A percentile compares a stretch with the other conserved stretches of the same genome.
Evolutionary conservation across 352 stramenopile genomes (phyloP).

Genomic region (Chrysophaeum taylorii): DNA sequence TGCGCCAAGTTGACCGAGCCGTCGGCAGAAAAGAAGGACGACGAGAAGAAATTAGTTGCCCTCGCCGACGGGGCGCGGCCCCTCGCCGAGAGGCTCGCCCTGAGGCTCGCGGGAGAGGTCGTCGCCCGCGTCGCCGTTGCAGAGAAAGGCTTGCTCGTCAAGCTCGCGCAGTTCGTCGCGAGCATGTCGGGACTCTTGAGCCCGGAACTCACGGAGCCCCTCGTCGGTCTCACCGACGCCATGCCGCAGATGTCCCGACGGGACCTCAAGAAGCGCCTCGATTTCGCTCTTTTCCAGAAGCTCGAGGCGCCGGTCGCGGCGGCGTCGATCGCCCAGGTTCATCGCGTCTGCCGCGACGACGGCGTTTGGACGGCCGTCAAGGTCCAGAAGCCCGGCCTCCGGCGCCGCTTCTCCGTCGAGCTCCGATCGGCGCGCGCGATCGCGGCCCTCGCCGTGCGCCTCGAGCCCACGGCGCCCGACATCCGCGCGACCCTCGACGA

Average conservation of each 20-base stretch:
- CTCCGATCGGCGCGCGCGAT: background rate
- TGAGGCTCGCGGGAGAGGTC: background rate
- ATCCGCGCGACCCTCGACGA: background rate
- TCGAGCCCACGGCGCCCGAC: slow-evolving; percentile 5
- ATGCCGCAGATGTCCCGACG: background rate
- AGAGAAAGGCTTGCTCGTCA: background rate
- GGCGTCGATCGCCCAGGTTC: slow-evolving; percentile 10
- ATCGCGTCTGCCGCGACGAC: background rate
- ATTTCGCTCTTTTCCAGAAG: background rate
- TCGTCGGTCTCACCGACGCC: background rate
- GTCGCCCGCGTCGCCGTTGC: background rate
- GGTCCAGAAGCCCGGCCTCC: background rate
- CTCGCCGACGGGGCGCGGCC: background rate
- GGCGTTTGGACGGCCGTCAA: slow-evolving; percentile 3
- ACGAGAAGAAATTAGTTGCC: background rate
- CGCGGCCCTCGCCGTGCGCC: background rate
- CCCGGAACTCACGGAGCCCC: background rate
- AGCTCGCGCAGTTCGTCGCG: background rate
- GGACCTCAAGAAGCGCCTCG: background rate
- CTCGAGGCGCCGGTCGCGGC: background rate
- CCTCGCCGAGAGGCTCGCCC: background rate
- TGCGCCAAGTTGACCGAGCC: background rate
- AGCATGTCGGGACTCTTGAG: background rate
- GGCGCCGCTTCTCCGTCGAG: background rate
- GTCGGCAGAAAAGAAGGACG: background rate